These are phyloP conservation scores for Pseudopithomyces chartarum DNA, from an alignment of 2,329 filamentous ascomycete species.

Conservation along the genomic window DNA sequence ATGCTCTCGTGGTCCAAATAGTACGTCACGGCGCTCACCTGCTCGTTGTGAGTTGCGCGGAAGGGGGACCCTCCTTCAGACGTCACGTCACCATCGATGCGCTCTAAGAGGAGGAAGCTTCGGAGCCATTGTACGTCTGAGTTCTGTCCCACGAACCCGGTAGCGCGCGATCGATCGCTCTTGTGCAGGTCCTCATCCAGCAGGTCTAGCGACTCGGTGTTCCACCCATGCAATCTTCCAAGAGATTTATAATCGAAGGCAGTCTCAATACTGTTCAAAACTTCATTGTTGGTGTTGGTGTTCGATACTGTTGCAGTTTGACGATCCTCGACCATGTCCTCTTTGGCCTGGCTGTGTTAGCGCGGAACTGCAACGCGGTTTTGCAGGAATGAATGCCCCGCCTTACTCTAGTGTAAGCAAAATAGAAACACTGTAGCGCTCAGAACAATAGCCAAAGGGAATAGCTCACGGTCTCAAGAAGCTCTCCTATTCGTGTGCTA, in stretches of 20 bases:
- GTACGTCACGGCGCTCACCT: conserved; percentile 37
- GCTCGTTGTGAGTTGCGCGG: conserved; percentile 19
- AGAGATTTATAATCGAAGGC: conserved; percentile 9
- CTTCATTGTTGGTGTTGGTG: conserved; percentile 23
- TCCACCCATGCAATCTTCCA: conserved; percentile 17
- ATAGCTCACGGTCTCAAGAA: conserved; percentile 28
- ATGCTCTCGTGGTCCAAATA: conserved; percentile 40
- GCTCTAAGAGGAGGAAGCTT: conserved; percentile 26
- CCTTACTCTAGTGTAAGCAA: no score
- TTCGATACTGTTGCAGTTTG: conserved; percentile 16
- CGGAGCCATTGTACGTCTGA: conserved; percentile 34
- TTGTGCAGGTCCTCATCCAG: conserved; percentile 26
- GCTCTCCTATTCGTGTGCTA: conserved; percentile 23
- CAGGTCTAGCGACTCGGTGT: conserved; percentile 21
- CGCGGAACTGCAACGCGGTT: neutral
- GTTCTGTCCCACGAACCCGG: conserved; percentile 30
- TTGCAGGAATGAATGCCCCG: no score
- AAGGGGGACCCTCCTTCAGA: conserved; percentile 12
- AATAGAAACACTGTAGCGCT: no score
- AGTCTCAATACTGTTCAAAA: conserved; percentile 7
- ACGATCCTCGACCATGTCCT: conserved; percentile 28
- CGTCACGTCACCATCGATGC: conserved; percentile 15
- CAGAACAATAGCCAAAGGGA: no score
- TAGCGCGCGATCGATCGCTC: conserved; percentile 18
- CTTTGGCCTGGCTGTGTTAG: conserved; percentile 29